phyloP scores from a whole-genome alignment of 1,284 basidiomycete genomes.

The Rhodotorula sp. region DNA sequence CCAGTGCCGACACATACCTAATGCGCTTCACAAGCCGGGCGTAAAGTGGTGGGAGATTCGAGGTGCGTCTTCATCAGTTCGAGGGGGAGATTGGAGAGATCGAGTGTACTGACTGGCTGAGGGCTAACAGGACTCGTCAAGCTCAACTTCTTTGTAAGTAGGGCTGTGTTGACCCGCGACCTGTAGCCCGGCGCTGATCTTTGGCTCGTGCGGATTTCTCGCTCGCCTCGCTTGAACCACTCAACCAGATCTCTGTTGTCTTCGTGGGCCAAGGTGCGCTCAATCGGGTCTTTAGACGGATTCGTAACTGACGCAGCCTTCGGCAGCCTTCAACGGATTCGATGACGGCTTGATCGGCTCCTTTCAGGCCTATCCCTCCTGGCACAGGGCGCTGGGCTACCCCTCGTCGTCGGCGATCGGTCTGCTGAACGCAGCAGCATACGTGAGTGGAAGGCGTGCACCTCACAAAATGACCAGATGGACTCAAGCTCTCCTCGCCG shows the following conservation, averaged over 20 bases:
- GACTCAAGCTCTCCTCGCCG: no score
- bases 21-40: not conserved
- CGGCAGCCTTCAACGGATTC: not conserved
- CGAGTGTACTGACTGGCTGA: not conserved
- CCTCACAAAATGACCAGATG: no score
- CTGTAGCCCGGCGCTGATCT: not conserved
- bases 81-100: not conserved
- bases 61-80: not conserved
- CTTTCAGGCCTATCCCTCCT: not conserved
- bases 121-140: not conserved
- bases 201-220: not conserved
- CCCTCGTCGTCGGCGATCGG: conserved; percentile 17
- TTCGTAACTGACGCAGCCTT: no score
- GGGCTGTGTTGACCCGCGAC: no score
- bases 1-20: not conserved
- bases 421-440: conserved; percentile 11
- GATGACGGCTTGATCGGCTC: not conserved
- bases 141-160: not conserved
- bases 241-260: not conserved
- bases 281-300: no score
- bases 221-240: not conserved
- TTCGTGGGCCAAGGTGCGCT: not conserved
- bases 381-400: conserved; percentile 14
- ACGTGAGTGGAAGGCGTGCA: no score
- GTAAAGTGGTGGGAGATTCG: not conserved